Base-by-base conservation (phyloP, 2,329 filamentous ascomycete genomes). In the Ophiostoma triangulosporum region DNA sequence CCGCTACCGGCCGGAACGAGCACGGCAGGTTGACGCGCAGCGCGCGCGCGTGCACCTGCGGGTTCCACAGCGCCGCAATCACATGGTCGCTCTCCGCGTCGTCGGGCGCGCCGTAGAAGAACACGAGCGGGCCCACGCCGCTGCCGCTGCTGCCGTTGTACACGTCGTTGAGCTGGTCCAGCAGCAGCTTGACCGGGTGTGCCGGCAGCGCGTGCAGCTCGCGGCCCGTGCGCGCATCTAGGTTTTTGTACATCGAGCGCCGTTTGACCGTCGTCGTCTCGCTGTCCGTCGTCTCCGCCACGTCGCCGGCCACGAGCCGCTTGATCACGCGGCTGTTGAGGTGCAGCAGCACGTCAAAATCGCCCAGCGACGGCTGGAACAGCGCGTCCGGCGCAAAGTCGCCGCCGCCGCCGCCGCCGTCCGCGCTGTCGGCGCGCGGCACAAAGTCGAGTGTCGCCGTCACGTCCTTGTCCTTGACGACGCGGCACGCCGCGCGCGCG, bases 311-410 rank as follows among this genome's bases (percentile, higher is more conserved):
- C 61, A 68, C 54, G 27, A 73, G 62, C 58, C 64, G 57, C 62
- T 71, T 71, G 45, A 77, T 64, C 50, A 70, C 70, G 59, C 77
- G 80, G 31, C 74, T 60, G 15, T 79, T 77, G 20, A 97, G 71
- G 62, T 84, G 78, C 53, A 98, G 72, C n/a, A 91, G 70, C 58
- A 97, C 84, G 65, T 97, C 88, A 66, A 90, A 98, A 59, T 95
- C 89, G 9, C 68, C 67, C 6, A 88, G 72, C 0, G 83, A 79
- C 3, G 84, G 74, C n/a, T 77, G 72, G 69, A 97, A 97, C 8
- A 97, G 73, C 1, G 70, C 66, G 31, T 72, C 69, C 1, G 76
- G 67, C 48, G 83, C 71, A 52, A 88, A 66, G 27, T 14, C n/a
- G 26, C 22, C 7, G 40, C 12, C 46, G 17, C 4, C 24, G 12